Evolutionary conservation across 1,284 basidiomycete species (phyloP).

Genomic region (Leucoagaricus sp.): DNA sequence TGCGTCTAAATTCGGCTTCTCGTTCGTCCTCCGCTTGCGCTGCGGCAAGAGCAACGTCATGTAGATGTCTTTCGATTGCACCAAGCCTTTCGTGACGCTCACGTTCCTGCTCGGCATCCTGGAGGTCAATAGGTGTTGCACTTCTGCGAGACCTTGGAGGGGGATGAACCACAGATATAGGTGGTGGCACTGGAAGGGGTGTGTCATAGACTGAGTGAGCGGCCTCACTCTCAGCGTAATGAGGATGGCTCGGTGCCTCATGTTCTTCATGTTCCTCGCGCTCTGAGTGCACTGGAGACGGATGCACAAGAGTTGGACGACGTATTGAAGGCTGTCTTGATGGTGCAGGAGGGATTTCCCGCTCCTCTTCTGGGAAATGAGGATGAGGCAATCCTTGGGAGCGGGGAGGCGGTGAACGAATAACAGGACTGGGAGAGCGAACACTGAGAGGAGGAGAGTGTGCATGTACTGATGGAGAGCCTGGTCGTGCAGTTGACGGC

Average conservation of each 20-base stretch:
- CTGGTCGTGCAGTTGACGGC: neutral
- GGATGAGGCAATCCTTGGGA: neutral
- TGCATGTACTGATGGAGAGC: neutral
- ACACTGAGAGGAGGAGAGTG: neutral
- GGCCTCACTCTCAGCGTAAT: conserved; percentile 3
- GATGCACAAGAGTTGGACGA: neutral
- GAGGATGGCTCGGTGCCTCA: neutral
- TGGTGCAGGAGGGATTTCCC: neutral
- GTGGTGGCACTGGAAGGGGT: conserved; percentile 11
- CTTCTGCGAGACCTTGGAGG: conserved; percentile 27
- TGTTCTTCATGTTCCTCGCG: neutral
- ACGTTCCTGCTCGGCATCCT: conserved; percentile 49
- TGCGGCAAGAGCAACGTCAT: conserved; percentile 45
- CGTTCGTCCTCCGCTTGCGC: conserved; percentile 60
- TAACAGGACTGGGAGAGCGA: neutral
- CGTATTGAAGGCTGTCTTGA: neutral
- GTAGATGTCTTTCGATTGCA: conserved; percentile 52
- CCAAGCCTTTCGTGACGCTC: conserved; percentile 55
- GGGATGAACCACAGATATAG: conserved; percentile 16
- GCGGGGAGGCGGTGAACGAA: neutral
- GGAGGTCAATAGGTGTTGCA: conserved; percentile 37
- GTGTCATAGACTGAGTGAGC: neutral
- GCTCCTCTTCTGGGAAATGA: neutral
- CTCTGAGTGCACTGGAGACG: no score
- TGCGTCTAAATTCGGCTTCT: conserved; percentile 59